phyloP scores from a whole-genome alignment of 2,329 filamentous ascomycete genomes.

The Chalaropsis ovoidea region DNA sequence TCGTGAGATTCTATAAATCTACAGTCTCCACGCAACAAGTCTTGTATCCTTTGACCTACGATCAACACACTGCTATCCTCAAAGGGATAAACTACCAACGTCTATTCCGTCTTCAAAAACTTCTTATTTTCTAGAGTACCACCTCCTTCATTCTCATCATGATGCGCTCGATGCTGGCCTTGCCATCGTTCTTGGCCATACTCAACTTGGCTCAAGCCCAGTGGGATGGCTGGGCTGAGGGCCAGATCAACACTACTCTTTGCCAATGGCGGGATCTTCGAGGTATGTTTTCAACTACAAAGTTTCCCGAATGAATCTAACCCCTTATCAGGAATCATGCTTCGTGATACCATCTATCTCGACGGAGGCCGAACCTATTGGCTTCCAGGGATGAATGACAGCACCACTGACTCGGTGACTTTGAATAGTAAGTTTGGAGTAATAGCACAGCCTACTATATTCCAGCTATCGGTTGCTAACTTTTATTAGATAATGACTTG shows the following conservation, averaged over 20 bases:
- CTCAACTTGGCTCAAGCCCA: conserved; percentile 35
- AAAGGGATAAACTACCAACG: too few species aligned
- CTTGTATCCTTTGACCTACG: too few species aligned
- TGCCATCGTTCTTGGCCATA: conserved; percentile 27
- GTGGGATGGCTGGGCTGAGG: conserved; percentile 39
- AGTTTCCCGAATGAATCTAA: conserved; percentile 10
- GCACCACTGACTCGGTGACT: conserved; percentile 29
- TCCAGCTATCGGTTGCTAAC: conserved; percentile 22
- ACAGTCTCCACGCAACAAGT: neutral
- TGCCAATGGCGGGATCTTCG: conserved; percentile 46
- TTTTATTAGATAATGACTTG: conserved; percentile 39
- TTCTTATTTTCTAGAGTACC: too few species aligned
- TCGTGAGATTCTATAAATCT: neutral
- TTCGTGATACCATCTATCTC: conserved; percentile 54
- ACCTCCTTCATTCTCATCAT: neutral
- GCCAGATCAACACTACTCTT: conserved; percentile 49
- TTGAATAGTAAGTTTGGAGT: conserved; percentile 37
- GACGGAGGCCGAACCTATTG: conserved; percentile 53
- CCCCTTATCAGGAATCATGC: conserved; percentile 39
- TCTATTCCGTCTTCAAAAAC: too few species aligned
- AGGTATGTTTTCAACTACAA: conserved; percentile 31
- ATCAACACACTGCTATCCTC: too few species aligned
- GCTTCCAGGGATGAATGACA: conserved; percentile 41
- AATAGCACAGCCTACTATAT: neutral
- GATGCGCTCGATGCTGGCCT: neutral